Base-by-base conservation (phyloP, 208 protist genomes). In the Tritrichomonas foetus region DNA sequence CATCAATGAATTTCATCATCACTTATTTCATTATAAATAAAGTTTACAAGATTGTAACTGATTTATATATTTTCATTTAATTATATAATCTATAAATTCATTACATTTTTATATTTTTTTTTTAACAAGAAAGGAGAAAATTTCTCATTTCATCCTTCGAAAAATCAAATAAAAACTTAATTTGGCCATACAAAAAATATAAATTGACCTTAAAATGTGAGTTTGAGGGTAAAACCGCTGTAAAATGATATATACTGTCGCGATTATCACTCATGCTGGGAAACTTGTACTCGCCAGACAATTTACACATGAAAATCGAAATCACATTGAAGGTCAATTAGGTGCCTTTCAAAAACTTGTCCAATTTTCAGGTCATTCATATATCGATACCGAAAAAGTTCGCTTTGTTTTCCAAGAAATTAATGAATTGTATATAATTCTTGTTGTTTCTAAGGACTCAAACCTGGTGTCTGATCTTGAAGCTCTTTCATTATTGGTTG, bases 351-450 rank as follows among this genome's bases (percentile, higher is more conserved):
- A 41, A 33, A 44, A 89, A 30, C 47, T 89, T 3, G 78, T 57
- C 0, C 44, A 89, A 47, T n/a, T 33, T 61, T 89, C 78, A 39
- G 47, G 47, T 44, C 78, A 89, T 89, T 27, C 44, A 14, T 89
- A 89, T 47, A 89, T 89, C 39, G 78, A 89, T 89, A 89, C 78
- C 2, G 78, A 89, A 89, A 57, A 13, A 11, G 20, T 36, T n/a
- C 0, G 78, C 11, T 36, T 89, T 55, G 78, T 89, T 39, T 89
- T 41, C 57, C 78, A 89, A 89, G 78, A 89, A 39, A 57, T 57
- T 20, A 39, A 39, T 30, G 78, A 89, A 22, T 57, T 57, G 39
- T 89, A 89, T 39, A 20, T 89, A 27, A 39, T 89, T 89, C 20
- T 89, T n/a, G 25, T 49, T 61, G 78, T 57, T 41, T 89, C 78